These are phyloP conservation scores for Chlorencoelia australis DNA, from an alignment of 2,329 filamentous ascomycete genomes.

Conservation along the genomic window DNA sequence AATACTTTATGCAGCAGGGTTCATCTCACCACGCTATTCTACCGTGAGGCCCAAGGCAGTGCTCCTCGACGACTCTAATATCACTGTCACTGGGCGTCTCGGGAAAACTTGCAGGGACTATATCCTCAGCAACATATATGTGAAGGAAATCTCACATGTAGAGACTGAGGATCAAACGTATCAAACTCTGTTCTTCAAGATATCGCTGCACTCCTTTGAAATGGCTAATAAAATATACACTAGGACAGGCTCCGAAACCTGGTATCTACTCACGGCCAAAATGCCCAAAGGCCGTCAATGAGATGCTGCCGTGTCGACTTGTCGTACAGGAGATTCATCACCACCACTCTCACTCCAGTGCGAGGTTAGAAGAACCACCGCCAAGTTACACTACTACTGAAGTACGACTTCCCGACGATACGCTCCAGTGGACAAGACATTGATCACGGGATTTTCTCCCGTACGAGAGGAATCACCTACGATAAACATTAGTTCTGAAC, in stretches of 20 bases:
- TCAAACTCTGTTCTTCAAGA: conserved; percentile 3
- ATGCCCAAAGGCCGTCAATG: conserved; percentile 5
- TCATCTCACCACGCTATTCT: no score
- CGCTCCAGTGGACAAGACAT: background rate
- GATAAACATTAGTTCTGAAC: conserved; percentile 1
- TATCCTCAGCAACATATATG: no score
- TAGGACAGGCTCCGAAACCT: conserved; percentile 5
- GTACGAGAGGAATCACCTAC: conserved; percentile 3
- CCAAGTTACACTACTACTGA: conserved; percentile 1
- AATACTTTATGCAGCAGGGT: no score
- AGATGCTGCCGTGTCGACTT: background rate
- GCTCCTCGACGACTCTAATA: no score
- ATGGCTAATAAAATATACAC: no score
- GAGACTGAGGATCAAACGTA: no score
- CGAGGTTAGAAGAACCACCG: background rate
- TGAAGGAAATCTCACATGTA: no score
- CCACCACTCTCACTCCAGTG: conserved; percentile 1
- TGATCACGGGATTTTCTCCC: conserved; percentile 2
- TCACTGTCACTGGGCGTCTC: no score
- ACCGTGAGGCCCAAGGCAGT: no score
- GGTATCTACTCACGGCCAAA: conserved; percentile 5
- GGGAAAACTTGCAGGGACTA: no score
- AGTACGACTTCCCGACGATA: background rate
- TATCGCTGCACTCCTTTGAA: conserved; percentile 5
- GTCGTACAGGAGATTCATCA: conserved; percentile 5